Base-by-base conservation (phyloP, 1,284 basidiomycete species). In the Tetrapyrgos nigripes region DNA sequence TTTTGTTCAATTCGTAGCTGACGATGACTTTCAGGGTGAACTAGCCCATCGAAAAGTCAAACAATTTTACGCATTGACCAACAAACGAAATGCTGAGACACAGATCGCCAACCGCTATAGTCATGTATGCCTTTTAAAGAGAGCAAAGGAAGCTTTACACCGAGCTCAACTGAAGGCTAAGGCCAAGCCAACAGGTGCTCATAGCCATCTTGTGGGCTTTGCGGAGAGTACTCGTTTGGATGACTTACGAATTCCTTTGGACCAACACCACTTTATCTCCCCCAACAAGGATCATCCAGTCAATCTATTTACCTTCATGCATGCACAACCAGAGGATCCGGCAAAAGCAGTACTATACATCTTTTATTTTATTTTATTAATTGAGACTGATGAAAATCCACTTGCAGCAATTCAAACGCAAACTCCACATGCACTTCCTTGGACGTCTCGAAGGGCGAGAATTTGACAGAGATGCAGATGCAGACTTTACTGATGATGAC, bases 1-100 rank as follows among this genome's bases (percentile, higher is more conserved):
- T n/a, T 9, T 64, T 72, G 17, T 50, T 14, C 33, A 4, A 1
- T 17, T 31, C 24, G 8, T 8, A 27, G 47, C 21, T 35, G n/a
- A 29, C 14, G 44, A 1, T 23, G 2, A 26, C 58, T 37, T n/a
- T 1, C 57, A 76, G 74, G 69, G 71, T 8, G 71, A 76, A 66
- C 69, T 72, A 27, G 69, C 68, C 1, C 73, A 76, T 58, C 55
- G 65, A 19, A 27, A 60, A 0, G 64, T 75, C 27, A 76, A 76
- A 55, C 59, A 52, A 3, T 60, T 70, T 3, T 75, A 75, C 29
- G 35, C 50, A 1, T 33, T 64, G 5, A 70, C 64, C 1, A 74
- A 69, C 63, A 74, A 74, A 60, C 62, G 62, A 2, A 56, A 70
- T 43, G 63, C 64, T 2, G 17, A 58, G 0, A 33, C 55, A 19